phyloP scores from a whole-genome alignment of 2,329 filamentous ascomycete genomes.

The Penicillium palitans region DNA sequence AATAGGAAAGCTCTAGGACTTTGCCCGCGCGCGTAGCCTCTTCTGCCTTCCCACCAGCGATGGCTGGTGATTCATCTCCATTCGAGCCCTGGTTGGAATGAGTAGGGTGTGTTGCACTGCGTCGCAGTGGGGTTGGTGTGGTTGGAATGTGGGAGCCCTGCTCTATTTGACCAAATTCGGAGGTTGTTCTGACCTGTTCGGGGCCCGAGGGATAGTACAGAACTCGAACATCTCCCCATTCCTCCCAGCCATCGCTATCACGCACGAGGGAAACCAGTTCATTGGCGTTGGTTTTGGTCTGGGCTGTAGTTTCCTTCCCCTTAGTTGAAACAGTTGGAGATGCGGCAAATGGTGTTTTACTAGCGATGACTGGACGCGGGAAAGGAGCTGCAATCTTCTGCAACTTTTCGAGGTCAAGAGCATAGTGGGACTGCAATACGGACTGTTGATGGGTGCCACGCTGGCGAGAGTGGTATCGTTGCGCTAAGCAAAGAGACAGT shows the following conservation, averaged over 20 bases:
- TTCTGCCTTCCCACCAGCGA: conserved; percentile 44
- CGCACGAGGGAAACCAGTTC: conserved; percentile 77
- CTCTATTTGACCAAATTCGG: conserved; percentile 33
- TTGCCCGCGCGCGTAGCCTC: conserved; percentile 48
- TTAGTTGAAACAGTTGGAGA: conserved; percentile 62
- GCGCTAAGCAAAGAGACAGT: conserved; percentile 80
- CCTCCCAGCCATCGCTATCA: conserved; percentile 61
- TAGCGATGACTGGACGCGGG: conserved; percentile 63
- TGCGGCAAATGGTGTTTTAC: conserved; percentile 53
- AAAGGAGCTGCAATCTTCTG: conserved; percentile 83
- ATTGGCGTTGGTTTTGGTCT: conserved; percentile 68
- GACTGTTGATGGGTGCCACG: conserved; percentile 71
- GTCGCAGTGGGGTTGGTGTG: conserved; percentile 74
- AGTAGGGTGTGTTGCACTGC: conserved; percentile 62
- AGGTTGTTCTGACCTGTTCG: conserved; percentile 35
- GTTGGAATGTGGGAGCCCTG: conserved; percentile 54
- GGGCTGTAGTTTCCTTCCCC: conserved; percentile 69
- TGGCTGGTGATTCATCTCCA: conserved; percentile 53
- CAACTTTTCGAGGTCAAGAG: conserved; percentile 71
- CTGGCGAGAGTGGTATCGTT: conserved; percentile 88
- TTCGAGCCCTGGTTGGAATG: conserved; percentile 48
- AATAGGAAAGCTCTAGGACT: conserved; percentile 63
- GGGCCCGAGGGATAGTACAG: conserved; percentile 66
- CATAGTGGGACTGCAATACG: conserved; percentile 80
- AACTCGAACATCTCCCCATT: conserved; percentile 78